A percentile compares a stretch with the other conserved stretches of the same genome.
These are phyloP conservation scores for Ascosphaera apis DNA, from an alignment of 2,329 filamentous ascomycete genomes.

Conservation along the genomic window DNA sequence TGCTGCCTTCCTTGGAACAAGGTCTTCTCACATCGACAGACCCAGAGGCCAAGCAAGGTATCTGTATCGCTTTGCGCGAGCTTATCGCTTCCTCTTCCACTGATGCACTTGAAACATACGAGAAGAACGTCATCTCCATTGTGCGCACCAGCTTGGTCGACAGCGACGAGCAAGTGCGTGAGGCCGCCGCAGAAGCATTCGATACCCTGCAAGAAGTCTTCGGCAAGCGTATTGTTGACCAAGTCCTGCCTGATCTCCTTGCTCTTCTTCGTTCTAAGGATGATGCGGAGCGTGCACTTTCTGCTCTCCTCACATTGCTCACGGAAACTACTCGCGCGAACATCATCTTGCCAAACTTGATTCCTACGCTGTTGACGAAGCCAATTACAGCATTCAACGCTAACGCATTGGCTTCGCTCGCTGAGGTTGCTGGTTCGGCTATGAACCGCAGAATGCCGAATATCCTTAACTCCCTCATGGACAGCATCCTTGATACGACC, in stretches of 20 bases:
- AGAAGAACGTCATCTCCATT: constrained; percentile 84
- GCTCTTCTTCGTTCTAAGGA: constrained; percentile 68
- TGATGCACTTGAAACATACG: constrained; percentile 79
- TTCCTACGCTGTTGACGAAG: constrained; percentile 72
- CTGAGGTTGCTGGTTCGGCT: constrained; percentile 67
- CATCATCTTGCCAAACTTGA: constrained; percentile 86
- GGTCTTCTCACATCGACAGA: constrained; percentile 73
- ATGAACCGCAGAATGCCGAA: constrained; percentile 79
- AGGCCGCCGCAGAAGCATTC: constrained; percentile 91
- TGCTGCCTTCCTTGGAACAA: constrained; percentile 81
- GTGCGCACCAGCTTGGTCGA: constrained; percentile 85
- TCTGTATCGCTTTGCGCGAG: constrained; percentile 86
- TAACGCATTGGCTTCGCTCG: constrained; percentile 73
- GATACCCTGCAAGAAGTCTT: constrained; percentile 83
- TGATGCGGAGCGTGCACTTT: constrained; percentile 75
- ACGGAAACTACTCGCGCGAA: constrained; percentile 87
- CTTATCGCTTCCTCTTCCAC: constrained; percentile 72
- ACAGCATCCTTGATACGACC: constrained; percentile 54
- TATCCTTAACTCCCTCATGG: constrained; percentile 85
- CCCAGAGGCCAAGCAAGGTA: constrained; percentile 84
- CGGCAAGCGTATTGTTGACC: constrained; percentile 84
- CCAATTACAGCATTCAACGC: constrained; percentile 92
- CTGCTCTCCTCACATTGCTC: constrained; percentile 76
- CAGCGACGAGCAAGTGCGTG: constrained; percentile 67
- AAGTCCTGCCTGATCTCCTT: constrained; percentile 80